Percentiles rank a stretch among this genome's conserved stretches.
Conservation (phyloP, 257 asterid species). For the Solanum medicagineum region DNA sequence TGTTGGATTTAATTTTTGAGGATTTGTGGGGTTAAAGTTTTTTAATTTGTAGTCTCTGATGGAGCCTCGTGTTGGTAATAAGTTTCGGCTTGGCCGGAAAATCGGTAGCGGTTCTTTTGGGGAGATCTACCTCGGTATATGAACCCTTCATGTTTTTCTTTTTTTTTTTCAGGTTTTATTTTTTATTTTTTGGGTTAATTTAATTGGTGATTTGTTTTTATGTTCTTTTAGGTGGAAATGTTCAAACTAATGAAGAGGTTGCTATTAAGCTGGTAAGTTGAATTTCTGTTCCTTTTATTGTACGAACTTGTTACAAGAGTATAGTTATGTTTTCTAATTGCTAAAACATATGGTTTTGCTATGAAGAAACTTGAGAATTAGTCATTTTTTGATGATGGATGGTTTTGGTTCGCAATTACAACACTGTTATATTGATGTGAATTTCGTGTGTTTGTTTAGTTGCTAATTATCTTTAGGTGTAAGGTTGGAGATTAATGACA, state of each 20-base stretch:
- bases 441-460: background rate
- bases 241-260: slow-evolving; percentile 66
- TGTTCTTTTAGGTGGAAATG: slow-evolving; percentile 26
- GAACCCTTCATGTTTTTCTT: background rate
- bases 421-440: background rate
- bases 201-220: background rate
- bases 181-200: background rate
- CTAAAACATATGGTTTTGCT: background rate
- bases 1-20: background rate
- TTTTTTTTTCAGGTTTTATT: background rate
- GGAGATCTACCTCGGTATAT: slow-evolving; percentile 32
- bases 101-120: slow-evolving; percentile 70
- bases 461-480: background rate
- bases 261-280: slow-evolving; percentile 41
- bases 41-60: slow-evolving; percentile 8
- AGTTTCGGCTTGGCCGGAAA: slow-evolving; percentile 50
- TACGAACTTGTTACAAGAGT: background rate
- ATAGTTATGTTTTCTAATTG: background rate
- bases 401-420: background rate
- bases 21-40: background rate
- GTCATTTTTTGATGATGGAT: background rate
- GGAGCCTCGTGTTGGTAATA: slow-evolving; percentile 69
- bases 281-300: background rate
- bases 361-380: background rate
- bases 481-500: background rate